phyloP scores from a whole-genome alignment of 352 stramenopile species.

The Pythium sukuiense region DNA sequence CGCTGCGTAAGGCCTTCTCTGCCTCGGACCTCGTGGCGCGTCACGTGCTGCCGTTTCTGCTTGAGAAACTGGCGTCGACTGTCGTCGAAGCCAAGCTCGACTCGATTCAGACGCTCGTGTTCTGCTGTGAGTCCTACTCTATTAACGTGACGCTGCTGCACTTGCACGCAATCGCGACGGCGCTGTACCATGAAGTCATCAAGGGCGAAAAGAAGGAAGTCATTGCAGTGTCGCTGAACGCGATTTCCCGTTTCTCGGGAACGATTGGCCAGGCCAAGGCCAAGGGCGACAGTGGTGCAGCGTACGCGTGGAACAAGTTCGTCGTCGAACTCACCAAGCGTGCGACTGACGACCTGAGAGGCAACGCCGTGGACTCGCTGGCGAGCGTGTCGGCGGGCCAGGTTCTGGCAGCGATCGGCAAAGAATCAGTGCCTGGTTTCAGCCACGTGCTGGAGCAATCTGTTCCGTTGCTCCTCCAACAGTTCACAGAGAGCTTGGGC shows the following conservation, averaged over 20 bases:
- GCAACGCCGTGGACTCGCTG: conserved; percentile 79
- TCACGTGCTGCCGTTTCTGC: conserved; percentile 82
- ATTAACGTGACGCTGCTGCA: conserved; percentile 80
- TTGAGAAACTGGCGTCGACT: conserved; percentile 84
- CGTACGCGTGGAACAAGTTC: conserved; percentile 86
- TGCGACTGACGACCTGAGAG: conserved; percentile 59
- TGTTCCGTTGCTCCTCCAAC: conserved; percentile 61
- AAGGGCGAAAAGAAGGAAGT: conserved; percentile 86
- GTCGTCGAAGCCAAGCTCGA: conserved; percentile 82
- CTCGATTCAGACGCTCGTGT: conserved; percentile 80
- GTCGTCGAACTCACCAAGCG: conserved; percentile 76
- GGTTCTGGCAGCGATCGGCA: conserved; percentile 65
- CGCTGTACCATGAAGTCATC: conserved; percentile 81
- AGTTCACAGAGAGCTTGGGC: conserved; percentile 49
- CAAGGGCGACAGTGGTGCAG: conserved; percentile 46
- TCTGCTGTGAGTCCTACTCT: conserved; percentile 78
- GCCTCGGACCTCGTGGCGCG: conserved; percentile 75
- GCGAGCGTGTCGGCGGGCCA: conserved; percentile 73
- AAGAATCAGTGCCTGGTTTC: conserved; percentile 66
- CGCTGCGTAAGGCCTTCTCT: conserved; percentile 76
- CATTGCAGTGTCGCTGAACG: conserved; percentile 56
- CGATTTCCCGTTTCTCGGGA: conserved; percentile 64
- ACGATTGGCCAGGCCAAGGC: conserved; percentile 67
- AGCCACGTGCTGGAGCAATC: conserved; percentile 67
- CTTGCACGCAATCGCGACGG: conserved; percentile 56